Evolutionary conservation across 768 basidiomycete genomes (phyloP).

Genomic region (Sutorius australiensis): DNA sequence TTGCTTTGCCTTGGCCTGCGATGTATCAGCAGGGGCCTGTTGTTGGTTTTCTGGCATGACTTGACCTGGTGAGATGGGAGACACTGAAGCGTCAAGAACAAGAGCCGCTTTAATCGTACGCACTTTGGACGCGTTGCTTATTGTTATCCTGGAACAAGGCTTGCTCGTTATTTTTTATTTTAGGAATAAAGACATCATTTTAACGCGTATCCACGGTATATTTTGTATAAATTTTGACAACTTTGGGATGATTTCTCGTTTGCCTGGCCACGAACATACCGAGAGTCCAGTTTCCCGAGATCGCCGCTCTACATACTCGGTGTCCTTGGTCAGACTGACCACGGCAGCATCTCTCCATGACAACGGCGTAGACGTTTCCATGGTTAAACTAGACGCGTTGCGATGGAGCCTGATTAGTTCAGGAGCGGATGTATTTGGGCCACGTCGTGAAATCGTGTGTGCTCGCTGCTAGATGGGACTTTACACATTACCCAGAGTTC

Average conservation of each 20-base stretch:
- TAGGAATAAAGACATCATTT: neutral
- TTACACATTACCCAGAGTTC: no score
- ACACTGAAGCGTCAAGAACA: slow-evolving; percentile 9
- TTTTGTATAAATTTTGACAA: slow-evolving; percentile 6
- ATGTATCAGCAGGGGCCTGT: slow-evolving; percentile 16
- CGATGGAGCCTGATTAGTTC: neutral
- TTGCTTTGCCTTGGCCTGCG: slow-evolving; percentile 41
- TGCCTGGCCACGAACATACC: no score
- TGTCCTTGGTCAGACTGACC: neutral
- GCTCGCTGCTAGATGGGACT: neutral
- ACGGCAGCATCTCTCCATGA: neutral
- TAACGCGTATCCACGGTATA: neutral
- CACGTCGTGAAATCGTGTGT: neutral
- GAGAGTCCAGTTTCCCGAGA: neutral
- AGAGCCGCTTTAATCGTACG: slow-evolving; percentile 6
- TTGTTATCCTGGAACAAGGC: slow-evolving; percentile 23
- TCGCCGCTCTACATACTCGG: neutral
- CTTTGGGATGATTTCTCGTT: neutral
- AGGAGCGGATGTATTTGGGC: neutral
- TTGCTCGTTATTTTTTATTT: neutral
- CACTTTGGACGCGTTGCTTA: slow-evolving; percentile 1
- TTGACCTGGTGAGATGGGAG: slow-evolving; percentile 4
- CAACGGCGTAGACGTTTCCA: slow-evolving; percentile 7
- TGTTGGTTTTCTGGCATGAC: slow-evolving; percentile 29
- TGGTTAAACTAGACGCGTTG: neutral